Conservation (phyloP, 768 basidiomycete species). For the Erythrobasidium yunnanense region DNA sequence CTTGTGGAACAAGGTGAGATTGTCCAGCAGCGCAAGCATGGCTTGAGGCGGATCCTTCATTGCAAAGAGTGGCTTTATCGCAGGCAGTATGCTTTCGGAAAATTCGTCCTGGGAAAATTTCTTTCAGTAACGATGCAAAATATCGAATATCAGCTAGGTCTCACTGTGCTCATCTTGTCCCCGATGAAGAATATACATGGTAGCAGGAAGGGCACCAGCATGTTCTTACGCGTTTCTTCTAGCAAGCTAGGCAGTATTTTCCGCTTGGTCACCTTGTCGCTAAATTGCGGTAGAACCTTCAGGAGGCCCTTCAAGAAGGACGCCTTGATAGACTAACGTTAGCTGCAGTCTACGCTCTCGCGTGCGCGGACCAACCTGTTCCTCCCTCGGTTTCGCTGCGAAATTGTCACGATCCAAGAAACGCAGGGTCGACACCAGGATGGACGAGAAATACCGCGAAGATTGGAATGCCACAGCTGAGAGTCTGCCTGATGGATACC, state of each 20-base stretch:
- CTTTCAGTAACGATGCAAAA: not conserved
- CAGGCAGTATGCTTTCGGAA: constrained; percentile 65
- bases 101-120: constrained; percentile 51
- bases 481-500: constrained; percentile 61
- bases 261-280: constrained; percentile 68
- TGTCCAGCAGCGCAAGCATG: constrained; percentile 85
- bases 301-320: constrained; percentile 15
- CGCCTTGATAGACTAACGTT: not conserved
- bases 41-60: constrained; percentile 95
- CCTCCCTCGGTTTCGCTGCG: constrained; percentile 76
- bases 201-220: constrained; percentile 84
- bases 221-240: constrained; percentile 81
- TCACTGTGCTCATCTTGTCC: constrained; percentile 54
- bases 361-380: too few species aligned
- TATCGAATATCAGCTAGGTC: not conserved
- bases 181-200: constrained; percentile 92
- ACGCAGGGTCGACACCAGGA: constrained; percentile 88
- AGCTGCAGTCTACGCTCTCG: too few species aligned
- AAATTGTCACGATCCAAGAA: constrained; percentile 94
- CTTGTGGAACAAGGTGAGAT: constrained; percentile 68
- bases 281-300: constrained; percentile 68
- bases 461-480: constrained; percentile 63
- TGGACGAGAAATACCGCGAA: constrained; percentile 83
- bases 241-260: constrained; percentile 85
- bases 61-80: constrained; percentile 75